Conservation (phyloP, 2,329 filamentous ascomycete genomes). For the Coniella lustricola region DNA sequence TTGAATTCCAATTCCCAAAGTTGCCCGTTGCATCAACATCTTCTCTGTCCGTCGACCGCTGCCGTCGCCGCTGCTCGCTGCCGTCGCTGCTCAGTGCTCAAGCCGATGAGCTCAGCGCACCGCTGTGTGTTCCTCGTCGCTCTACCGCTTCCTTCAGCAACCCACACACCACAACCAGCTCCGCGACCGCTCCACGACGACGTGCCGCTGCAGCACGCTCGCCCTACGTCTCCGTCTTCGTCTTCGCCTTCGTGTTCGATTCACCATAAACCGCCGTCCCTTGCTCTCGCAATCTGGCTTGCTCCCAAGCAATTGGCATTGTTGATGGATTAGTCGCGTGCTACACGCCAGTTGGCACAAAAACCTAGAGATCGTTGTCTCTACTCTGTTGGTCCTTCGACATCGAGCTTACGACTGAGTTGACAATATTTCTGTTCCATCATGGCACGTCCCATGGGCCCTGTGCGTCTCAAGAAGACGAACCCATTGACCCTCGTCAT, state of each 20-base stretch:
- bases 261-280: too few relatives aligned
- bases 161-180: neutral
- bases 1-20: neutral
- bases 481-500: slow-evolving; percentile 70
- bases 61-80: too few relatives aligned
- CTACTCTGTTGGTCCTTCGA: neutral
- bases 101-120: slow-evolving; percentile 5
- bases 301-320: neutral
- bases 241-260: neutral
- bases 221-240: neutral
- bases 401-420: neutral
- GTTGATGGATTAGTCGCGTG: slow-evolving; percentile 13
- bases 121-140: slow-evolving; percentile 2
- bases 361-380: slow-evolving; percentile 5
- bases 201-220: neutral
- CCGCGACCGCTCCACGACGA: too few relatives aligned
- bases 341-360: slow-evolving; percentile 13
- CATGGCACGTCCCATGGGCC: slow-evolving; percentile 54
- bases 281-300: neutral
- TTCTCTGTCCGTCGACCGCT: neutral
- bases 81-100: too few relatives aligned
- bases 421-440: slow-evolving; percentile 19
- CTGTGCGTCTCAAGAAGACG: slow-evolving; percentile 69
- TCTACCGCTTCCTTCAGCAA: neutral
- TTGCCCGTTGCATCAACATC: slow-evolving; percentile 6